Percentiles rank a stretch among this genome's conserved stretches.
Conservation (phyloP, 305 asterid genomes). For the Fraxinus floribunda region DNA sequence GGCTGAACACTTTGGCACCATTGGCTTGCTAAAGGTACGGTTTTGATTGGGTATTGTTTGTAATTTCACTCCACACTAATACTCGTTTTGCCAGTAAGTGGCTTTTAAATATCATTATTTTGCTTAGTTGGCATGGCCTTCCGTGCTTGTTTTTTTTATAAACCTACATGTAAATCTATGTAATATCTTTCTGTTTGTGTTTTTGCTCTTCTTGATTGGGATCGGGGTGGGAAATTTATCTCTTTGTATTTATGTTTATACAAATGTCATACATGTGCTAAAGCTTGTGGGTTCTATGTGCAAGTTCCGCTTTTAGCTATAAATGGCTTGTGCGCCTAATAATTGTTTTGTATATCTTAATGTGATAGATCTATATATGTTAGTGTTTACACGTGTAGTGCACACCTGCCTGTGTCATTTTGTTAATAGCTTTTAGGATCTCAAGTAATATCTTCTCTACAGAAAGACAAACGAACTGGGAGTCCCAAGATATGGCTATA, state of each 20-base stretch:
- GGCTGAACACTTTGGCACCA: constrained; percentile 90
- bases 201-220: not conserved
- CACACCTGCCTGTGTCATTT: not conserved
- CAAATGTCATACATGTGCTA: not conserved
- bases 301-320: not conserved
- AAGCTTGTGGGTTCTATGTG: not conserved
- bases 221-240: not conserved
- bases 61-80: not conserved
- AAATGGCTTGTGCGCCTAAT: not conserved
- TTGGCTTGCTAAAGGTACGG: constrained; percentile 92
- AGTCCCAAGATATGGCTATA: constrained; percentile 91
- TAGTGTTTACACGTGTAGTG: not conserved
- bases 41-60: constrained; percentile 26
- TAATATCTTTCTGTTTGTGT: not conserved
- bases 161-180: not conserved
- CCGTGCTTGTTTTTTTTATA: not conserved
- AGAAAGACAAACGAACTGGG: constrained; percentile 94
- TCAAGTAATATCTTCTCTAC: constrained; percentile 16
- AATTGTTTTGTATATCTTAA: not conserved
- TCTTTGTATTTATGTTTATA: not conserved
- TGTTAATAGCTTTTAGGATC: not conserved
- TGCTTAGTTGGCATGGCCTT: not conserved
- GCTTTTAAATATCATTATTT: not conserved
- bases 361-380: not conserved
- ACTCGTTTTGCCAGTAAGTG: not conserved